These are phyloP conservation scores for Mycosphaerelloides madeirae DNA, from an alignment of 2,329 filamentous ascomycete genomes.

Conservation along the genomic window DNA sequence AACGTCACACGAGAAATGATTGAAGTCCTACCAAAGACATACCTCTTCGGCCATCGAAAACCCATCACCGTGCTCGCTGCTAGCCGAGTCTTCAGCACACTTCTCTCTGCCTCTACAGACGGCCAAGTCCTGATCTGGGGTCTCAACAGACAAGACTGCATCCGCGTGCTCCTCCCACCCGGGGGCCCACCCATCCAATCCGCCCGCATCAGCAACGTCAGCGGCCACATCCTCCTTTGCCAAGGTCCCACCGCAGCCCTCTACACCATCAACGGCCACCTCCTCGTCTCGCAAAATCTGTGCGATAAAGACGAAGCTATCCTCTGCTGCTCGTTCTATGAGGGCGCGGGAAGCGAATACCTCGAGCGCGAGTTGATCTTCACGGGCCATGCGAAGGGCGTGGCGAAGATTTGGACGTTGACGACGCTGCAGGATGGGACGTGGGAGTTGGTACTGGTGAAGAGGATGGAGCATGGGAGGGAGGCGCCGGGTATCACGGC, in stretches of 20 bases:
- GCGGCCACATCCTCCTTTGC: constrained; percentile 83
- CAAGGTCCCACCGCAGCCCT: constrained; percentile 69
- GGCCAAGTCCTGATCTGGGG: constrained; percentile 90
- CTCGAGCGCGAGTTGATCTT: constrained; percentile 80
- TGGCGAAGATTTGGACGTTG: constrained; percentile 70
- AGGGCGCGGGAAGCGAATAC: constrained; percentile 87
- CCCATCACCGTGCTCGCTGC: constrained; percentile 78
- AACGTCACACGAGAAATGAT: constrained; percentile 58
- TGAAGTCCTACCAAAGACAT: constrained; percentile 72
- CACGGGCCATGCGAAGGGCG: constrained; percentile 77
- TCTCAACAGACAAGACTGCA: constrained; percentile 81
- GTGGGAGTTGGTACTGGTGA: constrained; percentile 74
- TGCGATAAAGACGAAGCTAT: constrained; percentile 68
- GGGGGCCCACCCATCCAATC: constrained; percentile 61
- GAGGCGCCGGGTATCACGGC: constrained; percentile 74
- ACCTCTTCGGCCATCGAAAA: constrained; percentile 84
- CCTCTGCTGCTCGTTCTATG: constrained; percentile 83
- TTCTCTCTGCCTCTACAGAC: constrained; percentile 77
- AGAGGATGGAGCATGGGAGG: constrained; percentile 67
- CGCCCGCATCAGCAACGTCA: constrained; percentile 82
- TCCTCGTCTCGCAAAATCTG: constrained; percentile 76
- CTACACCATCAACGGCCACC: constrained; percentile 81
- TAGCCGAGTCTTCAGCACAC: constrained; percentile 80
- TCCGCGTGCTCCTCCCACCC: constrained; percentile 48
- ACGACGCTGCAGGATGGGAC: constrained; percentile 53